Base-by-base conservation (phyloP, 768 basidiomycete genomes). In the Trametes coccinea region DNA sequence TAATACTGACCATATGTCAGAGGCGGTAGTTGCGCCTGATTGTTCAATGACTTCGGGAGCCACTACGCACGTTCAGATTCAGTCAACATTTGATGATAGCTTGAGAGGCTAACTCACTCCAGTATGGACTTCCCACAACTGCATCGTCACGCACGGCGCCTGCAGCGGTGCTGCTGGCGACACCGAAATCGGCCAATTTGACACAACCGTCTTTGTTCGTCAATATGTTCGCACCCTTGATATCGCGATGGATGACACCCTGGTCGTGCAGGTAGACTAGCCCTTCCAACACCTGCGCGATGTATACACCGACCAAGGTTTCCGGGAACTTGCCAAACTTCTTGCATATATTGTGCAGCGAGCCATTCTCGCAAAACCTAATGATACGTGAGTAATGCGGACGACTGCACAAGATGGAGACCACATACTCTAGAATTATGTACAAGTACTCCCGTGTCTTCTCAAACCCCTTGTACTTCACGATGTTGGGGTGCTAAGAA, bases 31-130 rank as follows among this genome's bases (percentile, higher is more conserved):
- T 33, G 97, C 96, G 33, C 97, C 97, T 33, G 89, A 90, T 74
- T 99, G 97, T 69, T 99, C 97, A 60, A 99, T 98, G 49, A 99
- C 93, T 75, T 99, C 97, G 2, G 97, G 97, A 8, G 97, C 95
- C 97, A 99, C 91, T 92, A 66, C 43, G 60, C 33, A 31, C 63
- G 53, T 5, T 34, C 22, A 55, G 61, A 31, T 34, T 46, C 49
- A 41, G 37, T 49, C 22, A 17, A 56, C 4, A 13, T 29, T 22
- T 22, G 22, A 22, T 22, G 22, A 22, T 22, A 22, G 22, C 22
- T 22, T 22, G 22, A 22, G 22, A 3, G 13, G 16, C 10, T 22
- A 30, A 83, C 89, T 66, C 74, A 94, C 92, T 99, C 96, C 96
- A 99, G 72, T 99, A 99, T 4, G 96, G 96, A 70, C 93, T 95